These are phyloP conservation scores for Xenosphaeropsis pyriputrescens DNA, from an alignment of 2,329 filamentous ascomycete genomes.

Conservation along the genomic window DNA sequence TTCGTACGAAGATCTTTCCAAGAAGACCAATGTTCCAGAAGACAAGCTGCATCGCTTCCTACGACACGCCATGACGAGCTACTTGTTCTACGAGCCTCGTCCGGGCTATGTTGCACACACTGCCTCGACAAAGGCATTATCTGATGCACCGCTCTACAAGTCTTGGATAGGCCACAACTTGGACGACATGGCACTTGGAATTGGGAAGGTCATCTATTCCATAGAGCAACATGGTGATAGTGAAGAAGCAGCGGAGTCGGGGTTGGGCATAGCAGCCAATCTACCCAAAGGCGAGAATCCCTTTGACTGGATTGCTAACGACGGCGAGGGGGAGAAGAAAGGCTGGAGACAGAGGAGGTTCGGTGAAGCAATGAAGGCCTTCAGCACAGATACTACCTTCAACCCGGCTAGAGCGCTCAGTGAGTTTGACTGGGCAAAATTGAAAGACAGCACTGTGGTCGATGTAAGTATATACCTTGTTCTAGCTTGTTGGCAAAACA, in stretches of 20 bases:
- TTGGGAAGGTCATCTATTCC: no score
- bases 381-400: neutral
- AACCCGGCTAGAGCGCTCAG: neutral
- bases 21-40: constrained; percentile 2
- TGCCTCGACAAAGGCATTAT: constrained; percentile 22
- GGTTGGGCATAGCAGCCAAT: no score
- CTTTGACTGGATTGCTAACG: no score
- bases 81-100: constrained; percentile 5
- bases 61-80: constrained; percentile 14
- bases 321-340: no score
- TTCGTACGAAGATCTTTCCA: constrained; percentile 6
- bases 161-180: constrained; percentile 9
- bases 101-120: constrained; percentile 4
- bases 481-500: neutral
- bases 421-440: constrained; percentile 11
- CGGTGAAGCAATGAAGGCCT: neutral
- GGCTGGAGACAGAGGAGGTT: constrained; percentile 1
- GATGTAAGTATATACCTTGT: constrained; percentile 6
- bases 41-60: constrained; percentile 2
- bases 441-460: constrained; percentile 12
- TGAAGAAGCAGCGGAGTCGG: no score
- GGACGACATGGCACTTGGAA: no score
- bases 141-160: constrained; percentile 19
- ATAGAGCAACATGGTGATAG: no score
- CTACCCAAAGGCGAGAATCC: no score